Evolutionary conservation across 768 basidiomycete genomes (phyloP).

Genomic region (Boletus speciosus): DNA sequence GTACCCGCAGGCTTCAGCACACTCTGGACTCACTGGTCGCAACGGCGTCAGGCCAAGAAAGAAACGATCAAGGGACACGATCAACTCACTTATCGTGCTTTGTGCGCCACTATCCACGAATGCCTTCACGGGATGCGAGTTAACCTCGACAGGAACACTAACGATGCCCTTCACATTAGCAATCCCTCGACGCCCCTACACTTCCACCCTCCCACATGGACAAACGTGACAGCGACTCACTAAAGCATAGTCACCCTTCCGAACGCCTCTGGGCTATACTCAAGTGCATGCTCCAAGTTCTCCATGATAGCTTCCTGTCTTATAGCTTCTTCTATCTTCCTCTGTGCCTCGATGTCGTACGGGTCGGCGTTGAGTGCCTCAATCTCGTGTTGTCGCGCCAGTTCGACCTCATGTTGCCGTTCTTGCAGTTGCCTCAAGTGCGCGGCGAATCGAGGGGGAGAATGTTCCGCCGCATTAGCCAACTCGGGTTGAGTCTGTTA

Average conservation of each 20-base stretch:
- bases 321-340: slow-evolving; percentile 91
- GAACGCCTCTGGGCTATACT: slow-evolving; percentile 91
- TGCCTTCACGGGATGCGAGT: slow-evolving; percentile 85
- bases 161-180: slow-evolving; percentile 10
- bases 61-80: background rate
- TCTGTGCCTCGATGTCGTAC: slow-evolving; percentile 88
- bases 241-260: slow-evolving; percentile 97
- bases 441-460: slow-evolving; percentile 73
- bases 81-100: slow-evolving; percentile 82
- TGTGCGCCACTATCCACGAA: slow-evolving; percentile 99
- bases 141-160: slow-evolving; percentile 90
- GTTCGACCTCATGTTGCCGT: slow-evolving; percentile 51
- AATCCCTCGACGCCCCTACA: background rate
- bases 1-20: slow-evolving; percentile 87
- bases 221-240: slow-evolving; percentile 44
- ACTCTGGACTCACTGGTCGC: slow-evolving; percentile 79
- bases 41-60: background rate
- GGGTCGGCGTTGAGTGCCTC: slow-evolving; percentile 80
- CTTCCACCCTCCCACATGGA: background rate
- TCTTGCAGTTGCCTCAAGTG: slow-evolving; percentile 62
- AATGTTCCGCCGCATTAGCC: slow-evolving; percentile 60
- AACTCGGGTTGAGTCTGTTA: slow-evolving; percentile 77
- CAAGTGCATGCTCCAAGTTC: slow-evolving; percentile 91
- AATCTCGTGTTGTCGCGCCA: slow-evolving; percentile 58
- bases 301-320: slow-evolving; percentile 84